Evolutionary conservation across 73 alveolate genomes (phyloP), one percentile per base, ranked within the genome.

Genomic region (Uronychia setigera): DNA sequence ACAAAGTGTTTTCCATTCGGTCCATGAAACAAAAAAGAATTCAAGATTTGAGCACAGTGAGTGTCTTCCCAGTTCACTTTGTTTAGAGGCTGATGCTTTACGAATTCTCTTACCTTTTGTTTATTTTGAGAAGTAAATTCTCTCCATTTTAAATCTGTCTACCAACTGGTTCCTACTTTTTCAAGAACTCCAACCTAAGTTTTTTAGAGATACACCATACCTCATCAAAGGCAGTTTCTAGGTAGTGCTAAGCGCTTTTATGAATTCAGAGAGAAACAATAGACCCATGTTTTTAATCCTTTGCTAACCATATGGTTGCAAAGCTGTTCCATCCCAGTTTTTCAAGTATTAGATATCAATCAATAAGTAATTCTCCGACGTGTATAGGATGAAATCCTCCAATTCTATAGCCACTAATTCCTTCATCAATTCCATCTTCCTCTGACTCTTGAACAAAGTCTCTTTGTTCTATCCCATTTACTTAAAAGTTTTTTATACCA

Each of bases 301-400:
- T 96, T 29, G 99, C 98, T 32, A 98, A 97, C 99, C 99, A 98
- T 26, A 98, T 99, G 0, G 99, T 98, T 28, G 99, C 96, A 91
- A 97, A 97, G 94, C 96, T 99, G 31, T 99, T 99, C 99, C 99
- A 98, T 13, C 99, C 99, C 34, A 98, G 84, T 76, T 98, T 98
- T 86, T 98, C 96, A 80, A 97, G 88, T 60, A 97, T 92, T 26
- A 96, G 94, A 90, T 98, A 98, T 60, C 99, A 95, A 81, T 96
- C 99, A 31, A 94, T 78, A 80, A 97, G 88, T n/a, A 97, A 92
- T 95, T 98, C 99, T 35, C 99, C 99, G 78, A 97, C 94, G 76
- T 98, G 99, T 75, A 98, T 99, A 0, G 99, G 99, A 84, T 98
- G 99, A 82, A 98, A 98, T 57, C 99, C 99, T 30, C 99, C 99